Evolutionary conservation across 495 filamentous ascomycete genomes (phyloP).

Genomic region (Delitschia confertaspora): DNA sequence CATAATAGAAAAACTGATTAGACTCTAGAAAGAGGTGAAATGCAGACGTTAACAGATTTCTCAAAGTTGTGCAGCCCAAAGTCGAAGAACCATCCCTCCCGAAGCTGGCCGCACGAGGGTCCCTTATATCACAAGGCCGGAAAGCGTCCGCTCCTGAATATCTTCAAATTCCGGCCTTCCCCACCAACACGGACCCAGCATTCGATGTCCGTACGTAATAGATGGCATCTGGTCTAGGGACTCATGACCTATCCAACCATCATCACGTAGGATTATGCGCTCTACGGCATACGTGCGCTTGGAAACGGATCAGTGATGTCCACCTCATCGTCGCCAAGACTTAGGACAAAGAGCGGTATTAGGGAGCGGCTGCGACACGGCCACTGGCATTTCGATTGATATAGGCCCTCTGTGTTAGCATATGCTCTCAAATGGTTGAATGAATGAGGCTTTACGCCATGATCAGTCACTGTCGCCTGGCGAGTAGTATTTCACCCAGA

Average conservation of each 20-base stretch:
- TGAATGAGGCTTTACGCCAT: too few species aligned
- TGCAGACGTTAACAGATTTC: not conserved
- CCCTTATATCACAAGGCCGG: constrained; percentile 49
- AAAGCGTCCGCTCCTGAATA: constrained; percentile 18
- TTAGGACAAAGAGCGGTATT: constrained; percentile 7
- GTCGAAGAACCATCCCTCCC: not conserved
- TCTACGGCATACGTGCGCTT: too few species aligned
- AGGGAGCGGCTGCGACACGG: constrained; percentile 5
- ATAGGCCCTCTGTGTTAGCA: too few species aligned
- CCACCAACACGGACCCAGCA: constrained; percentile 5
- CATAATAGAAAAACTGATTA: constrained; percentile 20
- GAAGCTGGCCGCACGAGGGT: not conserved
- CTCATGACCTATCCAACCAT: constrained; percentile 1
- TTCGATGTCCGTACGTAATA: constrained; percentile 26
- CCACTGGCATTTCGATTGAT: too few species aligned
- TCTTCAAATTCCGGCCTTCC: constrained; percentile 52
- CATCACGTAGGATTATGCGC: too few species aligned
- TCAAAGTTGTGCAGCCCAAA: not conserved
- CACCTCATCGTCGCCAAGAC: constrained; percentile 16
- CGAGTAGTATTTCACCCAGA: too few species aligned
- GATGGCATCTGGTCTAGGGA: constrained; percentile 8
- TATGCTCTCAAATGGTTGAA: too few species aligned
- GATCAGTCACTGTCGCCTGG: too few species aligned
- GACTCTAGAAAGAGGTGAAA: not conserved
- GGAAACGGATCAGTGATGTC: too few species aligned